phyloP scores from a whole-genome alignment of 208 protist species.

The Kentomonas sorsogonicus region DNA sequence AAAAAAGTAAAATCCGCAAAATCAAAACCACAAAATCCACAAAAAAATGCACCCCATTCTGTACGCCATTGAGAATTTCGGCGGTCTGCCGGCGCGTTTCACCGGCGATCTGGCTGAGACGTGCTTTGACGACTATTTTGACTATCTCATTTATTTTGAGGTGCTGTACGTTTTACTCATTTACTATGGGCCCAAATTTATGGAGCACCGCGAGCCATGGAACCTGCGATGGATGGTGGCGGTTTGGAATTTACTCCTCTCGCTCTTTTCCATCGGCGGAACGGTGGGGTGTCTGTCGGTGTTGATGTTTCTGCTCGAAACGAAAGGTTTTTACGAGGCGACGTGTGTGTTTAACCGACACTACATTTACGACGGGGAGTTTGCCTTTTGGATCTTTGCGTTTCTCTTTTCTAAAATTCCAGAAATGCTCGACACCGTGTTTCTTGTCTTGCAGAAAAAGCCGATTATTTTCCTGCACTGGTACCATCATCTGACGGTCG shows the following conservation, averaged over 20 bases:
- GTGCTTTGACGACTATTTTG: constrained; percentile 43
- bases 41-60: constrained; percentile 13
- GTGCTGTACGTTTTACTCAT: constrained; percentile 58
- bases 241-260: constrained; percentile 79
- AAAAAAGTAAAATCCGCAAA: too few relatives aligned
- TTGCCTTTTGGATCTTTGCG: constrained; percentile 41
- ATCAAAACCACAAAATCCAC: too few relatives aligned
- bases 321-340: constrained; percentile 40
- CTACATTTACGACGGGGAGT: constrained; percentile 39
- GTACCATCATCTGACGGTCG: constrained; percentile 92
- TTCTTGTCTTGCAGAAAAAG: constrained; percentile 83
- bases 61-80: constrained; percentile 26
- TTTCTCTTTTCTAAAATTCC: constrained; percentile 76
- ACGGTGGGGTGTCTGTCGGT: constrained; percentile 20
- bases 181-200: constrained; percentile 43
- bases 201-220: constrained; percentile 53
- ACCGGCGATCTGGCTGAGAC: constrained; percentile 24
- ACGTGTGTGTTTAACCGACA: constrained; percentile 36
- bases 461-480: constrained; percentile 89
- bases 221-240: constrained; percentile 48
- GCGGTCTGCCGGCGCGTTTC: constrained; percentile 30
- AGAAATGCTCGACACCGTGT: constrained; percentile 83
- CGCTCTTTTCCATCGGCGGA: constrained; percentile 61
- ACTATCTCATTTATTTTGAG: constrained; percentile 36
- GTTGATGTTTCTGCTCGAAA: constrained; percentile 25